These are phyloP conservation scores for Cryphonectria naterciae DNA, from an alignment of 2,329 filamentous ascomycete genomes.

Conservation along the genomic window DNA sequence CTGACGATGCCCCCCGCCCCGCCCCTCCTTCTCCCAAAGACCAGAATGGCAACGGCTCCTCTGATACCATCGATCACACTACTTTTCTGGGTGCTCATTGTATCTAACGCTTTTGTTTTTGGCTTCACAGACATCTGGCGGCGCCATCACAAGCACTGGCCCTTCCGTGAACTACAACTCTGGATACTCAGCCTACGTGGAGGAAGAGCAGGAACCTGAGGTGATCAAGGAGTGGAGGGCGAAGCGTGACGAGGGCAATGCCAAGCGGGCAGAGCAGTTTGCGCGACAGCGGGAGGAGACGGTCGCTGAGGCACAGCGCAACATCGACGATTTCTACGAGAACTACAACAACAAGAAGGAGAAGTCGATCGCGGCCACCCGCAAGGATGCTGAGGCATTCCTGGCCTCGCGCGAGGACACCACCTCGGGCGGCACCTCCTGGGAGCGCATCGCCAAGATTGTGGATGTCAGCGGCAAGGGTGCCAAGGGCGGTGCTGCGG, in stretches of 20 bases:
- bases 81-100: background rate
- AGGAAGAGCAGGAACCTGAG: constrained; percentile 75
- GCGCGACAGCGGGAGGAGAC: constrained; percentile 82
- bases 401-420: constrained; percentile 88
- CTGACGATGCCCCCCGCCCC: background rate
- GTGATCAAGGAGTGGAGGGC: constrained; percentile 92
- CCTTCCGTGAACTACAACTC: constrained; percentile 66
- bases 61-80: background rate
- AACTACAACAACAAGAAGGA: constrained; percentile 99
- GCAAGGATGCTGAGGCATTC: constrained; percentile 92
- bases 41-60: background rate
- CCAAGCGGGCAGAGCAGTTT: constrained; percentile 84
- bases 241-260: constrained; percentile 79
- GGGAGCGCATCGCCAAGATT: constrained; percentile 96
- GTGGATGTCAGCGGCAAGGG: constrained; percentile 98
- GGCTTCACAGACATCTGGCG: constrained; percentile 66
- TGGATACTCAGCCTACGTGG: constrained; percentile 59
- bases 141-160: constrained; percentile 72
- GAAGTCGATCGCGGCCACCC: constrained; percentile 85
- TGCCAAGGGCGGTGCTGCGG: constrained; percentile 79
- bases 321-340: constrained; percentile 99
- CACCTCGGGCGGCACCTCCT: constrained; percentile 91
- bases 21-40: background rate
- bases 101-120: background rate
- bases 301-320: constrained; percentile 84